Evolutionary conservation across 768 basidiomycete genomes (phyloP), one percentile per base, ranked within the genome.

Genomic region (Calocybe cyanea): DNA sequence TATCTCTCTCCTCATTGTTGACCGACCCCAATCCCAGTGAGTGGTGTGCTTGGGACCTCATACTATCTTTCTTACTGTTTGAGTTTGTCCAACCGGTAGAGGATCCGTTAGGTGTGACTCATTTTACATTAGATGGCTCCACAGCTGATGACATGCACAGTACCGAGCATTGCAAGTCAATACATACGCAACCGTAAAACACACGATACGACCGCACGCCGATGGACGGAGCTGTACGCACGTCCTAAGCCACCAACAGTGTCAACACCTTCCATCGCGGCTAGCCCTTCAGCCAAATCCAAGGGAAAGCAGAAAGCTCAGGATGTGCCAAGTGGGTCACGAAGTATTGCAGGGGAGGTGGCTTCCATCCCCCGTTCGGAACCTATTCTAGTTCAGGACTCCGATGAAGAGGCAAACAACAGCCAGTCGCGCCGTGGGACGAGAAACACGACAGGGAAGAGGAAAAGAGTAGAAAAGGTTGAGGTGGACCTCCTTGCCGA

Each of bases 11-110:
- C 0, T 94, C 92, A 0, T 78, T 97, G 9, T 72, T 97, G 40
- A 93, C 92, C 9, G 93, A 96, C 55, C 93, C 93, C 0, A 97
- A 97, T 68, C 93, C 93, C 1, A 77, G 91, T 92, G 61, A 49
- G 88, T 73, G 23, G 31, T 25, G 19, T 21, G 21, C 20, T 43
- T 42, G 4, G 17, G n/a, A 23, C 6, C n/a, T 17, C 18, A 4
- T 17, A n/a, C 38, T 31, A 41, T 33, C 24, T 5, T 25, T 46
- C 41, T 46, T 20, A 47, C 45, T 18, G 17, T n/a, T 18, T 35
- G 34, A 35, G 5, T 35, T 19, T 36, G 38, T 58, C 36, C 33
- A n/a, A 50, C 55, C 40, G 39, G 30, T 18, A 87, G 86, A 79
- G 58, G 86, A 88, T 56, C 86, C 86, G 0, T 64, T 87, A 55